Evolutionary conservation across 192 early-diverging fungal species (phyloP).

Genomic region (Chytriomyces hyalinus): DNA sequence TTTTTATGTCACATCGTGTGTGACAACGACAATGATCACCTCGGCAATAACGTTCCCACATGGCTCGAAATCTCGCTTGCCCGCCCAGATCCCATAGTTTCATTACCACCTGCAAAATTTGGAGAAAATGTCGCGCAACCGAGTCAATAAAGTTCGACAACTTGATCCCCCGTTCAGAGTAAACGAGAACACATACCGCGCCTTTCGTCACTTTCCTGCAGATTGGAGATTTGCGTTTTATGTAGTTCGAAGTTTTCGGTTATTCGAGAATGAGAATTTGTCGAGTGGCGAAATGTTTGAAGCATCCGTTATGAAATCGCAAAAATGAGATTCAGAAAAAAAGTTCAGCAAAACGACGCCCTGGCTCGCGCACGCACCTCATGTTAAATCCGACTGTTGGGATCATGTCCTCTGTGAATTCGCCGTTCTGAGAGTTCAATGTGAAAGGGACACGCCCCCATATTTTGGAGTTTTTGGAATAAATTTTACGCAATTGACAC

Average conservation of each 20-base stretch:
- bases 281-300: background rate
- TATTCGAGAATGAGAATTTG: background rate
- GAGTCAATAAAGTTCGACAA: background rate
- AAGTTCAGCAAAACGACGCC: background rate
- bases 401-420: constrained; percentile 76
- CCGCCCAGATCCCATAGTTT: constrained; percentile 99
- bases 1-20: background rate
- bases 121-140: background rate
- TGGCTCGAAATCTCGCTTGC: constrained; percentile 94
- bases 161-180: no score
- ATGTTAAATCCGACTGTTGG: constrained; percentile 99
- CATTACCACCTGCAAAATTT: constrained; percentile 76
- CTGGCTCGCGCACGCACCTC: constrained; percentile 71
- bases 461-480: background rate
- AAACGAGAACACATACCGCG: constrained; percentile 33
- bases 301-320: background rate
- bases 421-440: constrained; percentile 41
- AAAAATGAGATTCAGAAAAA: background rate
- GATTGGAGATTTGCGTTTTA: background rate
- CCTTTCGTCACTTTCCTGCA: constrained; percentile 63
- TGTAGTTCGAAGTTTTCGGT: background rate
- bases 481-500: background rate
- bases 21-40: constrained; percentile 33
- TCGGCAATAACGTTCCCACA: constrained; percentile 84
- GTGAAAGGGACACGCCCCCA: background rate